Evolutionary conservation across 1,139 yeast genomes (phyloP).

Genomic region (Kurtzmaniella quercitrusa): DNA sequence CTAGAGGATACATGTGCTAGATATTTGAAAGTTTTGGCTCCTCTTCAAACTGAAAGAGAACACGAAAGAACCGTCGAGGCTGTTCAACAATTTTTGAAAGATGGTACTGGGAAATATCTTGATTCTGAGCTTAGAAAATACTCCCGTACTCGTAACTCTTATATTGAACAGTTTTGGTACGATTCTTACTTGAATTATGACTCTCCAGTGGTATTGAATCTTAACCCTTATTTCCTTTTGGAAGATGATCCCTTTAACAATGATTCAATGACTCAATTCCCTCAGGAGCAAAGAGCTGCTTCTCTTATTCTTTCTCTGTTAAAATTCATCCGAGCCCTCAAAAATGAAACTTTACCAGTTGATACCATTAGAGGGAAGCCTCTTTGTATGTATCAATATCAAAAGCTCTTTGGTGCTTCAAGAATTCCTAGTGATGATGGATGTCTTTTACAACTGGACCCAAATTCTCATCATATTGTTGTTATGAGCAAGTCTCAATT

Average conservation of each 20-base stretch:
- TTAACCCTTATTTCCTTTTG: slow-evolving; percentile 81
- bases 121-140: slow-evolving; percentile 63
- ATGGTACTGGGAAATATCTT: slow-evolving; percentile 56
- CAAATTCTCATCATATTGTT: slow-evolving; percentile 70
- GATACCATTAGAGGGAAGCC: slow-evolving; percentile 64
- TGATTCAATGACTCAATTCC: slow-evolving; percentile 47
- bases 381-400: slow-evolving; percentile 86
- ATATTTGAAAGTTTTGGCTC: slow-evolving; percentile 64
- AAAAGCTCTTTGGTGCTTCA: slow-evolving; percentile 79
- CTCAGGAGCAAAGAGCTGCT: slow-evolving; percentile 79
- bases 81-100: slow-evolving; percentile 52
- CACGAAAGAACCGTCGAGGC: slow-evolving; percentile 58
- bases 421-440: slow-evolving; percentile 77
- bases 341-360: slow-evolving; percentile 71
- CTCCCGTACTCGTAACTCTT: slow-evolving; percentile 62
- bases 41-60: slow-evolving; percentile 72
- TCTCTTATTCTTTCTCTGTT: slow-evolving; percentile 73
- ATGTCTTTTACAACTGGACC: slow-evolving; percentile 81
- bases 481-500: slow-evolving; percentile 85
- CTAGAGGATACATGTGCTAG: slow-evolving; percentile 58
- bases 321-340: slow-evolving; percentile 73
- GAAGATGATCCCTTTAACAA: slow-evolving; percentile 90
- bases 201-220: slow-evolving; percentile 81
- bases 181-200: slow-evolving; percentile 84
- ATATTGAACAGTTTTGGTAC: slow-evolving; percentile 91